Evolutionary conservation across 768 basidiomycete species (phyloP).

Genomic region (Boletus vinaceobasis): DNA sequence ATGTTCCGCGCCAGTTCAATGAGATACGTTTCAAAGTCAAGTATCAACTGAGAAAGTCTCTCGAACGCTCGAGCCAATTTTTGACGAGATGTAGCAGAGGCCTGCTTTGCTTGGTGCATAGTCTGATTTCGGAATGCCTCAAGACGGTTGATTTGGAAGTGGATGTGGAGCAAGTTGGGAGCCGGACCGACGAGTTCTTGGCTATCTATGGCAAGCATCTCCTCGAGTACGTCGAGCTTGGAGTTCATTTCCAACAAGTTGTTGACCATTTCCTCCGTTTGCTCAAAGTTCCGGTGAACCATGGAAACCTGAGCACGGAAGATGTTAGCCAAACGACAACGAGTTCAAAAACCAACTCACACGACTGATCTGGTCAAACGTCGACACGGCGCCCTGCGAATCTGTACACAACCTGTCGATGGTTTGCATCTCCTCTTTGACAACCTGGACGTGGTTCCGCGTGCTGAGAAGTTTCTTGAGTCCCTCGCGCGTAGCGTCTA

Average conservation of each 20-base stretch:
- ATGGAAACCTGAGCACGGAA: slow-evolving; percentile 79
- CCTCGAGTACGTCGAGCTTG: slow-evolving; percentile 74
- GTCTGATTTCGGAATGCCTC: slow-evolving; percentile 94
- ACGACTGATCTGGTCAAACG: slow-evolving; percentile 94
- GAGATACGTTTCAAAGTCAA: slow-evolving; percentile 83
- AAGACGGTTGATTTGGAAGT: slow-evolving; percentile 88
- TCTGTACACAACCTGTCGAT: slow-evolving; percentile 76
- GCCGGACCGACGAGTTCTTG: slow-evolving; percentile 82
- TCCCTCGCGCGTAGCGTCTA: slow-evolving; percentile 87
- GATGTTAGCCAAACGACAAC: neutral
- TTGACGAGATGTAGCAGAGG: slow-evolving; percentile 59
- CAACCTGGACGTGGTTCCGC: slow-evolving; percentile 68
- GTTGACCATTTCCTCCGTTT: slow-evolving; percentile 93
- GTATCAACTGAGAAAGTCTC: slow-evolving; percentile 73
- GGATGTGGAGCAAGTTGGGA: slow-evolving; percentile 84
- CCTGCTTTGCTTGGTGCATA: slow-evolving; percentile 88
- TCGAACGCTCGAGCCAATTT: slow-evolving; percentile 82
- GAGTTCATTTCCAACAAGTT: slow-evolving; percentile 91
- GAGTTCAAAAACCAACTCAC: slow-evolving; percentile 44
- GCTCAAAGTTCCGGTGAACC: slow-evolving; percentile 92
- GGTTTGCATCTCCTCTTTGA: slow-evolving; percentile 83
- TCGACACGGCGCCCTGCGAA: slow-evolving; percentile 71
- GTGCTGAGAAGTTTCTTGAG: slow-evolving; percentile 78
- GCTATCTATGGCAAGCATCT: slow-evolving; percentile 72
- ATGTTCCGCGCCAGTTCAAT: slow-evolving; percentile 72